These are phyloP conservation scores for Talaromyces islandicus DNA, from an alignment of 2,329 filamentous ascomycete genomes.

Conservation along the genomic window DNA sequence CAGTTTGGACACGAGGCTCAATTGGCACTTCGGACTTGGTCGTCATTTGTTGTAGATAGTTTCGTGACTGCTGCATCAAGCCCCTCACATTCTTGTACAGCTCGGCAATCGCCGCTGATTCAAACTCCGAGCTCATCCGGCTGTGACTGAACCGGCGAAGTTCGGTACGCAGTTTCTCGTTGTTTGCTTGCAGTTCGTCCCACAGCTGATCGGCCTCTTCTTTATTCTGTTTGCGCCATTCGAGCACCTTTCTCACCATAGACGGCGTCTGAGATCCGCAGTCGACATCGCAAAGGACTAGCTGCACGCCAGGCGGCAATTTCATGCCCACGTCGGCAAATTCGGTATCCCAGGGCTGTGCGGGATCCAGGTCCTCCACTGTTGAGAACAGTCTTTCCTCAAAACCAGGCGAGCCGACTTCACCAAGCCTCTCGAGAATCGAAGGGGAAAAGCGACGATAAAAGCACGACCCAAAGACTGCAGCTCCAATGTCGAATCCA, in stretches of 20 bases:
- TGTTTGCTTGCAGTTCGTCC: constrained; percentile 66
- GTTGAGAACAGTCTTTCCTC: constrained; percentile 56
- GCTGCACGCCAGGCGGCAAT: constrained; percentile 65
- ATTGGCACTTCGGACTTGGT: constrained; percentile 70
- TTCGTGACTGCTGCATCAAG: constrained; percentile 47
- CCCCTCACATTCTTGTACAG: constrained; percentile 49
- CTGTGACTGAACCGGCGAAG: constrained; percentile 51
- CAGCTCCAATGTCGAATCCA: constrained; percentile 90
- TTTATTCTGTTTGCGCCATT: constrained; percentile 65
- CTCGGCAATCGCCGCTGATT: constrained; percentile 20
- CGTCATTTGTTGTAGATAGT: constrained; percentile 71
- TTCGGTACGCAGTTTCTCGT: constrained; percentile 63
- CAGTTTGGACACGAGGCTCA: constrained; percentile 80
- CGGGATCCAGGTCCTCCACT: constrained; percentile 54
- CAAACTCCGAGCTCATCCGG: constrained; percentile 31
- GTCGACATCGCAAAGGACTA: constrained; percentile 94
- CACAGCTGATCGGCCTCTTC: constrained; percentile 65
- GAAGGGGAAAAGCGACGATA: constrained; percentile 89
- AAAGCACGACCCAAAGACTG: constrained; percentile 83
- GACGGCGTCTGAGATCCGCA: constrained; percentile 88
- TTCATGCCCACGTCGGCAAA: constrained; percentile 63
- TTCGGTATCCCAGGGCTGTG: constrained; percentile 68
- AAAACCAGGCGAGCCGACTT: constrained; percentile 63
- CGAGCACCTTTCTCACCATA: constrained; percentile 89
- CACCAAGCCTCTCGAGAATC: constrained; percentile 62